Percentiles rank a stretch among this genome's conserved stretches.
phyloP scores from a whole-genome alignment of 2,329 filamentous ascomycete species.

The Cercospora brassicicola region DNA sequence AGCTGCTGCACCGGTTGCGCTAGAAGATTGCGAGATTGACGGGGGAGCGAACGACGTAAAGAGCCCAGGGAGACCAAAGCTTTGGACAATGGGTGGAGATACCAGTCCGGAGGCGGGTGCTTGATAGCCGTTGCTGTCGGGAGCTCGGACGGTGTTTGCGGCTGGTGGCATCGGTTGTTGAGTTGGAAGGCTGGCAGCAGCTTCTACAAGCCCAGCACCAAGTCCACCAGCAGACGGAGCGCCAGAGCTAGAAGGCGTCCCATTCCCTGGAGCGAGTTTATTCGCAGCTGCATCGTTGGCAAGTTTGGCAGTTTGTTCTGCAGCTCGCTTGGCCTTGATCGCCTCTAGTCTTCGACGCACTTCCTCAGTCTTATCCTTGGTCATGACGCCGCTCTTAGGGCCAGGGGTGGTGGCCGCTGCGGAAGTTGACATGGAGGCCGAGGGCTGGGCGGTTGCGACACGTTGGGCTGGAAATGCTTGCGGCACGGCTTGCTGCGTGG shows the following conservation, averaged over 20 bases:
- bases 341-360: conserved; percentile 78
- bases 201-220: conserved; percentile 20
- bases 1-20: neutral
- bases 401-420: conserved; percentile 4
- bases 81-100: neutral
- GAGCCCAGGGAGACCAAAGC: conserved; percentile 31
- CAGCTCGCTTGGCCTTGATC: conserved; percentile 50
- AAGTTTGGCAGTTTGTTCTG: conserved; percentile 23
- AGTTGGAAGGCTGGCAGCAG: conserved; percentile 1
- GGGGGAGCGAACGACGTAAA: conserved; percentile 24
- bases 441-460: neutral
- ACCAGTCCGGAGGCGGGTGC: neutral
- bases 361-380: conserved; percentile 60
- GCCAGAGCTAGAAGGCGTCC: neutral
- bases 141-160: neutral
- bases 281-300: conserved; percentile 17
- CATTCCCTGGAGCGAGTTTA: neutral
- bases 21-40: neutral
- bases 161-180: neutral
- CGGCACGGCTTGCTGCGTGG: neutral
- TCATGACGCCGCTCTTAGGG: conserved; percentile 7
- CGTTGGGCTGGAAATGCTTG: neutral
- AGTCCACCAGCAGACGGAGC: conserved; percentile 10
- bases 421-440: neutral
- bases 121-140: neutral